phyloP scores from a whole-genome alignment of 345 rosid genomes.

The Lenwebbia sp. region DNA sequence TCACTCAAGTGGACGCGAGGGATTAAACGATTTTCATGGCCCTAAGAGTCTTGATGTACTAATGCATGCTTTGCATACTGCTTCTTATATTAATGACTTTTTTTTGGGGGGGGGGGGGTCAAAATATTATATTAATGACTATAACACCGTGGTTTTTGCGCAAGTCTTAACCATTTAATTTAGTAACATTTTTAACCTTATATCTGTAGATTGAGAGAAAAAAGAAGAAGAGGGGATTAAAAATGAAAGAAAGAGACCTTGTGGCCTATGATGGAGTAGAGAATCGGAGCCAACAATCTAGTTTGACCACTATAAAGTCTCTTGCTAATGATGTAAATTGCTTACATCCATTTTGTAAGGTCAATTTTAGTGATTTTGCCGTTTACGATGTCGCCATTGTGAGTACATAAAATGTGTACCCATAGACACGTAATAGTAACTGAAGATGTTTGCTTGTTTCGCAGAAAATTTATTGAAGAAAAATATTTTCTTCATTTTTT shows the following conservation, averaged over 20 bases:
- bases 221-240: neutral
- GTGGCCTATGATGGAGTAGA: neutral
- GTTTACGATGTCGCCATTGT: neutral
- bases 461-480: too few species aligned
- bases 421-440: neutral
- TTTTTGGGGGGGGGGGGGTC: too few species aligned
- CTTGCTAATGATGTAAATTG: neutral
- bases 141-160: neutral
- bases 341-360: neutral
- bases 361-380: neutral
- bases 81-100: neutral
- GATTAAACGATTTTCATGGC: neutral
- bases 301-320: neutral
- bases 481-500: neutral
- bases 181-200: neutral
- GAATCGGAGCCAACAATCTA: neutral
- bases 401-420: neutral
- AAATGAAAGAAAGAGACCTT: neutral
- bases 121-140: too few species aligned
- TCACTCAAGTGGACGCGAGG: neutral
- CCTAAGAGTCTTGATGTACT: neutral
- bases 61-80: accelerated
- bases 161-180: neutral
- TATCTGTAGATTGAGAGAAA: neutral
- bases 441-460: neutral